Evolutionary conservation across 2,329 filamentous ascomycete species (phyloP).

Genomic region (Paracoccidioides brasiliensis): DNA sequence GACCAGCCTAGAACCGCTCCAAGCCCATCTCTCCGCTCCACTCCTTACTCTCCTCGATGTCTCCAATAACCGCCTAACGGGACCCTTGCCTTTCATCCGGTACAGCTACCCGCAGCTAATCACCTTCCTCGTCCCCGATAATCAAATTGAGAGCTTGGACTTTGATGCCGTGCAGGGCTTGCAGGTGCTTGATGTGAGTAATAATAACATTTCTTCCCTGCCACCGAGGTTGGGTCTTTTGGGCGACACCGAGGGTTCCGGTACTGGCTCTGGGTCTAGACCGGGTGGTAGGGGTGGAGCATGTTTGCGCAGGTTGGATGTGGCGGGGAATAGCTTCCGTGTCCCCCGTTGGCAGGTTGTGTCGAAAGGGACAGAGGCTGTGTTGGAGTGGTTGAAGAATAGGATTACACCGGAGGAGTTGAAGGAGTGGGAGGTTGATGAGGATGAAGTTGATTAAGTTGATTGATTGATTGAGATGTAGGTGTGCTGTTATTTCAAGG

Average conservation of each 20-base stretch:
- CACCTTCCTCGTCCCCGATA: constrained; percentile 63
- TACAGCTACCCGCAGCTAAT: constrained; percentile 55
- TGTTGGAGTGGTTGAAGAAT: constrained; percentile 66
- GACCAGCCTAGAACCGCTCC: constrained; percentile 53
- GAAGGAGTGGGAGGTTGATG: constrained; percentile 24
- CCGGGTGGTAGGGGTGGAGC: background rate
- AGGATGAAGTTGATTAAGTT: background rate
- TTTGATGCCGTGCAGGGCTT: constrained; percentile 63
- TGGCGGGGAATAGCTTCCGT: constrained; percentile 74
- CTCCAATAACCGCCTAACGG: constrained; percentile 65
- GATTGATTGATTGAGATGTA: background rate
- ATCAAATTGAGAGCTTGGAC: constrained; percentile 60
- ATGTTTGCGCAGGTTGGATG: constrained; percentile 55
- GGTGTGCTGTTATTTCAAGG: background rate
- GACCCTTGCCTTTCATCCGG: constrained; percentile 52
- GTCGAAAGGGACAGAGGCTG: constrained; percentile 75
- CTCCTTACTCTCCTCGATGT: constrained; percentile 64
- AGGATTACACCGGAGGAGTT: constrained; percentile 48
- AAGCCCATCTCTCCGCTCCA: constrained; percentile 57
- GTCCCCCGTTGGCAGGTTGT: constrained; percentile 76
- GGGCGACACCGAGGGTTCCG: constrained; percentile 39
- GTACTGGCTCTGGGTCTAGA: constrained; percentile 16
- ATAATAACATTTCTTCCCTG: constrained; percentile 73
- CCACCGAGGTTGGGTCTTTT: constrained; percentile 71
- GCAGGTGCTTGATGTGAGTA: constrained; percentile 62